Percentiles rank a stretch among this genome's conserved stretches.
These are phyloP conservation scores for Saraca asoca DNA, from an alignment of 331 rosid species.

Conservation along the genomic window DNA sequence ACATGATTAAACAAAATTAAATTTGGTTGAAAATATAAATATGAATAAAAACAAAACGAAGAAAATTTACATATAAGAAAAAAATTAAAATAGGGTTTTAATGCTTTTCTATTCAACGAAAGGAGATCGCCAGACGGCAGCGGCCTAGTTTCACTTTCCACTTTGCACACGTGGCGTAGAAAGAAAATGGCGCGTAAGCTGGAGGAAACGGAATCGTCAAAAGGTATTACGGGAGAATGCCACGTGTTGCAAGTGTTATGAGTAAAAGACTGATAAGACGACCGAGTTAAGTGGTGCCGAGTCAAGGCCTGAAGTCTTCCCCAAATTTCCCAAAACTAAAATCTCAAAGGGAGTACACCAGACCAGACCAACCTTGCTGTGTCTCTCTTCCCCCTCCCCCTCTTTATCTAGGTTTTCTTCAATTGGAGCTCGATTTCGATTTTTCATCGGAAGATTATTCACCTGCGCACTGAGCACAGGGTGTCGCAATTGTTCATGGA, in stretches of 20 bases:
- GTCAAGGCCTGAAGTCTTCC: conserved; percentile 21
- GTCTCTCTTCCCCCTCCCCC: background rate
- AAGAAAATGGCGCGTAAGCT: conserved; percentile 31
- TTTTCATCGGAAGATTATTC: background rate
- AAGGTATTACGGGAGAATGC: conserved; percentile 33
- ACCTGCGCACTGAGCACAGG: background rate
- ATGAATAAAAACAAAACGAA: no score
- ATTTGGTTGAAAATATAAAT: no score
- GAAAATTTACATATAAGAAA: no score
- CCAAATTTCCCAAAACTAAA: background rate
- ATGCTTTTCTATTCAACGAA: no score
- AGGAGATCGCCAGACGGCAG: no score
- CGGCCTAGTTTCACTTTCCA: no score
- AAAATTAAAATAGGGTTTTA: no score
- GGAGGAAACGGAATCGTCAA: conserved; percentile 33
- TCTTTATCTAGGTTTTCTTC: conserved; percentile 48
- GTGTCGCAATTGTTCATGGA: conserved; percentile 48
- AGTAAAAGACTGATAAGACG: conserved; percentile 3
- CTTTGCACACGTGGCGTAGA: no score
- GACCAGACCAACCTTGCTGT: conserved; percentile 16
- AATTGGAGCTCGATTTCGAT: conserved; percentile 27
- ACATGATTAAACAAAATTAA: no score
- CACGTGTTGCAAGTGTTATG: conserved; percentile 46
- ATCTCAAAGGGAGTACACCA: background rate
- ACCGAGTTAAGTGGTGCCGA: conserved; percentile 28